phyloP scores from a whole-genome alignment of 176 grass and related monocot species.

The Tillandsia leiboldiana region DNA sequence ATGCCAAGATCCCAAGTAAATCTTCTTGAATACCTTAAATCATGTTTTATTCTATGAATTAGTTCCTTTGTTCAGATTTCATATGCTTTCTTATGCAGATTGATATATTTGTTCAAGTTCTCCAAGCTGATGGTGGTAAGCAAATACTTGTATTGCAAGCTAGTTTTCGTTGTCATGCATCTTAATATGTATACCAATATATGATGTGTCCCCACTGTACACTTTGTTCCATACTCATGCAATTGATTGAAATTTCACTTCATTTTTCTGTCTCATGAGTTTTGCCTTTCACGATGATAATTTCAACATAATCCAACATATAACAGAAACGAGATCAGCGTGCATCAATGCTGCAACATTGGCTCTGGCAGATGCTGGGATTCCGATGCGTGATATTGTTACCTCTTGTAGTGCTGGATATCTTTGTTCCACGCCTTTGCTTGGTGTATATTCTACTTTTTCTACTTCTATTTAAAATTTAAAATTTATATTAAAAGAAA shows the following conservation, averaged over 20 bases:
- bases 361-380: constrained; percentile 87
- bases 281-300: constrained; percentile 1
- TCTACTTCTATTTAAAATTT: not conserved
- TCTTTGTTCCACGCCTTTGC: constrained; percentile 83
- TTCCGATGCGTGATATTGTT: constrained; percentile 90
- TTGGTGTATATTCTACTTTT: constrained; percentile 32
- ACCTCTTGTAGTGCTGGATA: constrained; percentile 97
- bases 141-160: constrained; percentile 3
- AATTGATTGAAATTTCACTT: not conserved
- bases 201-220: constrained; percentile 1
- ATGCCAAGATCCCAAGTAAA: constrained; percentile 79
- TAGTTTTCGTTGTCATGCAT: not conserved
- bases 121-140: constrained; percentile 96
- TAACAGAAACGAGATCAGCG: constrained; percentile 81
- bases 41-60: not conserved
- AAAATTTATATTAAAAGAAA: constrained; percentile 1
- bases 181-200: not conserved
- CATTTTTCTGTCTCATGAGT: constrained; percentile 10
- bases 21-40: constrained; percentile 5
- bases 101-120: constrained; percentile 97
- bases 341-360: constrained; percentile 98
- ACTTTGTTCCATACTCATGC: not conserved
- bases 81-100: constrained; percentile 41
- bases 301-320: constrained; percentile 12
- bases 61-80: not conserved